Evolutionary conservation across 108 stramenopile species (phyloP).

Genomic region (Fistulifera pelliculosa): DNA sequence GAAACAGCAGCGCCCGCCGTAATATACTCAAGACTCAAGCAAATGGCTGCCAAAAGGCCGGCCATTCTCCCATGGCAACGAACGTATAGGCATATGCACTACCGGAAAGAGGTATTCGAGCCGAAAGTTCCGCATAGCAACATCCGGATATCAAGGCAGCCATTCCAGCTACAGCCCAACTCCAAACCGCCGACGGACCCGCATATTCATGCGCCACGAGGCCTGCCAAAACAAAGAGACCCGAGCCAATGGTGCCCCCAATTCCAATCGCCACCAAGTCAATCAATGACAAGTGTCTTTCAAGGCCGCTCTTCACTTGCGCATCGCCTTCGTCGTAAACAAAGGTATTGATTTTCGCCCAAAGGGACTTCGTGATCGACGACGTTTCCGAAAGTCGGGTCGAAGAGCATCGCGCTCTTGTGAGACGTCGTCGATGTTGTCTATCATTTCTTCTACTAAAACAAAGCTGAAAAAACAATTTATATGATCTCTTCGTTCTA

Average conservation of each 20-base stretch:
- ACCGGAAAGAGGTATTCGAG: constrained; percentile 64
- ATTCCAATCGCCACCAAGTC: constrained; percentile 84
- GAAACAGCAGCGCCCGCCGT: constrained; percentile 82
- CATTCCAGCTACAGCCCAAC: constrained; percentile 61
- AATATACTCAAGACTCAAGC: constrained; percentile 84
- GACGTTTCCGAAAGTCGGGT: too few relatives aligned
- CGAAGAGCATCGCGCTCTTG: too few relatives aligned
- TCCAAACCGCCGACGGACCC: constrained; percentile 69
- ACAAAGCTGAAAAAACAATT: too few relatives aligned
- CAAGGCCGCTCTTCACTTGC: neutral
- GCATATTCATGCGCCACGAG: constrained; percentile 74
- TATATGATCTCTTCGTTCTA: too few relatives aligned
- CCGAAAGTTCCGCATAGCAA: constrained; percentile 79
- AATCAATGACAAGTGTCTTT: constrained; percentile 14
- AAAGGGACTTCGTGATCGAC: too few relatives aligned
- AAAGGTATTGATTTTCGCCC: too few relatives aligned
- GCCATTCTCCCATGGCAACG: constrained; percentile 41
- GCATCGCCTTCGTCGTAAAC: neutral
- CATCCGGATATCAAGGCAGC: constrained; percentile 65
- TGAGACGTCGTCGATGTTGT: too few relatives aligned
- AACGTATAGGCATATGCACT: constrained; percentile 54
- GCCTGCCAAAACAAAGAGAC: constrained; percentile 86
- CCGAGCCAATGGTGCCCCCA: constrained; percentile 79
- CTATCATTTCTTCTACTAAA: too few relatives aligned
- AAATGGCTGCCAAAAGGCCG: constrained; percentile 73